A percentile compares a stretch with the other conserved stretches of the same genome.
These are phyloP conservation scores for Boletus sp. DNA, from an alignment of 768 basidiomycete species.

Conservation along the genomic window DNA sequence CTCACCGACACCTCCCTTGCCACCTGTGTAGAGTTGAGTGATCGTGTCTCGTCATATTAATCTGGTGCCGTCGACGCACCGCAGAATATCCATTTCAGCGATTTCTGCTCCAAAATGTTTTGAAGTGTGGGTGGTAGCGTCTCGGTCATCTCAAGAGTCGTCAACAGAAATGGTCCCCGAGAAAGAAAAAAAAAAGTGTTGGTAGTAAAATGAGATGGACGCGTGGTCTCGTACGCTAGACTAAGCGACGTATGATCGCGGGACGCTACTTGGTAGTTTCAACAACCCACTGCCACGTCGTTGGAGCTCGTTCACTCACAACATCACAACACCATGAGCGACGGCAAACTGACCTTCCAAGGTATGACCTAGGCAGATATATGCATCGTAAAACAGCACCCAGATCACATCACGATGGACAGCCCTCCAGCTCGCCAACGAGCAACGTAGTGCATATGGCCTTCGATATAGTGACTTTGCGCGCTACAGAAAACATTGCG, in stretches of 20 bases:
- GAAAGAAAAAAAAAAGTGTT: slow-evolving; percentile 1
- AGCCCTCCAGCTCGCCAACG: slow-evolving; percentile 84
- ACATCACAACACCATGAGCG: slow-evolving; percentile 19
- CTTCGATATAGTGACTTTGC: slow-evolving; percentile 85
- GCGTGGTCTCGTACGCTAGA: slow-evolving; percentile 16
- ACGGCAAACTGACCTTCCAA: slow-evolving; percentile 36
- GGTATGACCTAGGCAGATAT: slow-evolving; percentile 30
- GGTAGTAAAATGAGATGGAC: slow-evolving; percentile 11
- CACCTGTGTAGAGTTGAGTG: slow-evolving; percentile 52
- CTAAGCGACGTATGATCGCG: slow-evolving; percentile 12
- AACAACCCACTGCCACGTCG: slow-evolving; percentile 11
- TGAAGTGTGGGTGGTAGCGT: slow-evolving; percentile 82
- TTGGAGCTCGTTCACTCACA: neutral
- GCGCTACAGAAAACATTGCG: slow-evolving; percentile 92
- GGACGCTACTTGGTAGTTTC: slow-evolving; percentile 5
- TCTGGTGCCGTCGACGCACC: slow-evolving; percentile 50
- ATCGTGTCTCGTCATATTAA: slow-evolving; percentile 9
- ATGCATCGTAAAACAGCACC: neutral
- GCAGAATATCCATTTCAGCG: slow-evolving; percentile 98
- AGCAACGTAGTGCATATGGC: slow-evolving; percentile 88
- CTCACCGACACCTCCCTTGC: slow-evolving; percentile 97
- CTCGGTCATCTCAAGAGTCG: slow-evolving; percentile 44
- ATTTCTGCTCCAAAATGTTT: slow-evolving; percentile 90
- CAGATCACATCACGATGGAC: slow-evolving; percentile 5
- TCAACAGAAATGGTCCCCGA: slow-evolving; percentile 2